Conservation (phyloP, 1,284 basidiomycete genomes). For the Marasmius oreades region DNA sequence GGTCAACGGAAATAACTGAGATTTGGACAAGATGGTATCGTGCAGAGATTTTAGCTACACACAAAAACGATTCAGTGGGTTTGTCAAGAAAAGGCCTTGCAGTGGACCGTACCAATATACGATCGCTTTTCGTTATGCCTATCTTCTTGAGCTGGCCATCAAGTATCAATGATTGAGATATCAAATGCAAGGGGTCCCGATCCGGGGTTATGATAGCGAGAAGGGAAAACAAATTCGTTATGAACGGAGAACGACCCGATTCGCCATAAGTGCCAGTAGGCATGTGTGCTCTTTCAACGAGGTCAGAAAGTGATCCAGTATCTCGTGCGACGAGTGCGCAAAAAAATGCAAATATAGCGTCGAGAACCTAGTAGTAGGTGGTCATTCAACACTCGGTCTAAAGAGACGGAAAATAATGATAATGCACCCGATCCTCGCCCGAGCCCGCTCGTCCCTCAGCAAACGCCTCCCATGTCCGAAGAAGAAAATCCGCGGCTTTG, state of each 20-base stretch:
- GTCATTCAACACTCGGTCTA: constrained; percentile 5
- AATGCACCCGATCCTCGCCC: constrained; percentile 52
- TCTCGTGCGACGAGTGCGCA: constrained; percentile 57
- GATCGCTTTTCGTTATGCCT: constrained; percentile 47
- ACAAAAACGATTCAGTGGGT: background rate
- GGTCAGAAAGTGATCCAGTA: constrained; percentile 45
- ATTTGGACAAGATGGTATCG: constrained; percentile 43
- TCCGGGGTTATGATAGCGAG: constrained; percentile 33
- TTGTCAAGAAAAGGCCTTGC: background rate
- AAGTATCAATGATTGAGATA: constrained; percentile 17
- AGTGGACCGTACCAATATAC: constrained; percentile 33
- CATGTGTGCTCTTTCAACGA: constrained; percentile 35
- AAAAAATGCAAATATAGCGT: constrained; percentile 56
- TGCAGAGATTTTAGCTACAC: constrained; percentile 43
- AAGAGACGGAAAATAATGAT: constrained; percentile 3
- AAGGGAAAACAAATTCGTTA: constrained; percentile 42
- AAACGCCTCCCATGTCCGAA: constrained; percentile 63
- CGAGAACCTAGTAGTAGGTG: constrained; percentile 61
- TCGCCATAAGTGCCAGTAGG: constrained; percentile 3
- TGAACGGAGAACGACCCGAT: constrained; percentile 16
- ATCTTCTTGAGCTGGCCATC: constrained; percentile 39
- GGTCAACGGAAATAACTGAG: constrained; percentile 35
- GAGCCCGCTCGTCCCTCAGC: constrained; percentile 52
- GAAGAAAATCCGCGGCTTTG: constrained; percentile 67
- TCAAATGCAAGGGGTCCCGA: constrained; percentile 15